Conservation (phyloP, 192 early-diverging fungal genomes). For the Blastocladiella britannica region DNA sequence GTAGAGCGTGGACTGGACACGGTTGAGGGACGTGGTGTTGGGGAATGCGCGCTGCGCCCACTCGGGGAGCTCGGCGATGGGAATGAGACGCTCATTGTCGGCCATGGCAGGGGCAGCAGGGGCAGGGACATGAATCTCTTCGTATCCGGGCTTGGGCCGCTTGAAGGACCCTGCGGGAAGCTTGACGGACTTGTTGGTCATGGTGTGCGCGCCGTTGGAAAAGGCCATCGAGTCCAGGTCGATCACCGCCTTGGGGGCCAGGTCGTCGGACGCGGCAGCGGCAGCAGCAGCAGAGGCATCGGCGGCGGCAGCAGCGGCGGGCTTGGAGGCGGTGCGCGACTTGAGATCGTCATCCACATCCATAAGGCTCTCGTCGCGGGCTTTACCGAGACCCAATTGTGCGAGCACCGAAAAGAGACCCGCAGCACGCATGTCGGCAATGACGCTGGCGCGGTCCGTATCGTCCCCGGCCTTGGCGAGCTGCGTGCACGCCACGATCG, state of each 20-base stretch:
- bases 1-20: conserved; percentile 75
- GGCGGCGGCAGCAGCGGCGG: conserved; percentile 18
- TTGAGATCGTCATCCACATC: conserved; percentile 32
- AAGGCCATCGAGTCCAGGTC: conserved; percentile 73
- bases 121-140: conserved; percentile 85
- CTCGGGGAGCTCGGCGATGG: conserved; percentile 40
- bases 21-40: conserved; percentile 51
- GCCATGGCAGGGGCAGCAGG: conserved; percentile 47
- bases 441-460: conserved; percentile 29
- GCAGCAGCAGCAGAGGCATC: conserved; percentile 25
- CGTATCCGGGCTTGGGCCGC: conserved; percentile 67
- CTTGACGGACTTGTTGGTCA: conserved; percentile 90
- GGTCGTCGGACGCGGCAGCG: conserved; percentile 6
- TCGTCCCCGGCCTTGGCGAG: conserved; percentile 50
- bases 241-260: conserved; percentile 20
- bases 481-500: conserved; percentile 77
- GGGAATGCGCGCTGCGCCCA: conserved; percentile 68
- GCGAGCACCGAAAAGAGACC: conserved; percentile 53
- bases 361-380: conserved; percentile 32
- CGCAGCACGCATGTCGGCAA: conserved; percentile 44
- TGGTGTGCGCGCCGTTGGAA: conserved; percentile 80
- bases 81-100: conserved; percentile 38
- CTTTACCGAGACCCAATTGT: conserved; percentile 36
- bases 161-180: conserved; percentile 86
- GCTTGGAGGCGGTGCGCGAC: conserved; percentile 9